Evolutionary conservation across 768 basidiomycete species (phyloP).

Genomic region (Kwoniella newhampshirensis): DNA sequence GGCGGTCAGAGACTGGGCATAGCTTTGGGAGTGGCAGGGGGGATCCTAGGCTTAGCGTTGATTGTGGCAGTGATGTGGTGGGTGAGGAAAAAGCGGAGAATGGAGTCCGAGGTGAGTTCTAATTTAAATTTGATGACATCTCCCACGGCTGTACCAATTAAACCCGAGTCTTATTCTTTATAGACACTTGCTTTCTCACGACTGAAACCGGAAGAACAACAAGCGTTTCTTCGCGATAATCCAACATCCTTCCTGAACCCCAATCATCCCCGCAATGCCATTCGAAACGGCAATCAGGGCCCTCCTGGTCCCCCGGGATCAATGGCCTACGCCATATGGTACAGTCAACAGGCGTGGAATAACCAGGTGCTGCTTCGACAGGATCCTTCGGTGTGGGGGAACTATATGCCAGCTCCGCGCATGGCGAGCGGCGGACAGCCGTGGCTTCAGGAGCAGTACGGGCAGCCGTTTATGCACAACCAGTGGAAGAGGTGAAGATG

Average conservation of each 20-base stretch:
- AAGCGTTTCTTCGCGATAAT: conserved; percentile 41
- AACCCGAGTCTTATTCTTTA: conserved; percentile 2
- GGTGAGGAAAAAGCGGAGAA: conserved; percentile 31
- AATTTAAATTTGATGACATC: no score
- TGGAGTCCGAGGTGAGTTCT: conserved; percentile 39
- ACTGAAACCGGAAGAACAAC: conserved; percentile 39
- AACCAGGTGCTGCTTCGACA: conserved; percentile 4
- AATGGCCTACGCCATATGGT: conserved; percentile 29
- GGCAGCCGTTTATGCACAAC: background rate
- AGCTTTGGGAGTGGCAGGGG: conserved; percentile 42
- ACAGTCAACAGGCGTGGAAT: conserved; percentile 26
- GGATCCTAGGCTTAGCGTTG: conserved; percentile 30
- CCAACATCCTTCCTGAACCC: conserved; percentile 38
- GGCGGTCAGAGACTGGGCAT: conserved; percentile 33
- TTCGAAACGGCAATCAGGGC: background rate
- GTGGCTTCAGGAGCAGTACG: conserved; percentile 1
- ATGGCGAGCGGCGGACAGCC: conserved; percentile 2
- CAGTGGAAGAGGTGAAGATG: conserved; percentile 1
- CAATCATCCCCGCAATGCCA: conserved; percentile 15
- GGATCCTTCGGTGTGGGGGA: background rate
- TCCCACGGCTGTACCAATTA: no score
- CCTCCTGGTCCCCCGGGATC: conserved; percentile 25
- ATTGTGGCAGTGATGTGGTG: conserved; percentile 36
- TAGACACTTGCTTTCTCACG: conserved; percentile 44
- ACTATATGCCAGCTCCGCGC: conserved; percentile 9